Conservation (phyloP, 2,329 filamentous ascomycete species). For the Tolypocladium tundrense region DNA sequence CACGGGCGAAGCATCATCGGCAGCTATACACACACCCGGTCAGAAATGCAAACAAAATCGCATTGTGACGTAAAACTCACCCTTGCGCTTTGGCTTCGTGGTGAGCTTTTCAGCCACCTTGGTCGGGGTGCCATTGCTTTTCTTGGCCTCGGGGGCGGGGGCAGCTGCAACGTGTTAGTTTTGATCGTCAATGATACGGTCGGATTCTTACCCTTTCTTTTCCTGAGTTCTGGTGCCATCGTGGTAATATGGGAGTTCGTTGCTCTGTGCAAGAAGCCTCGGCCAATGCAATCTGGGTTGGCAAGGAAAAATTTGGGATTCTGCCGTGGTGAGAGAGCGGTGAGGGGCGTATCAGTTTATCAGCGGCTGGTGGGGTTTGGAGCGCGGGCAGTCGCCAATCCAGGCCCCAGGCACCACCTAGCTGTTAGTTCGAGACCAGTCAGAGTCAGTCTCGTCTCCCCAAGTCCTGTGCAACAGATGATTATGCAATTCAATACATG, state of each 20-base stretch:
- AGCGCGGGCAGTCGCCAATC: background rate
- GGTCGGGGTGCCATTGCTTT: conserved; percentile 15
- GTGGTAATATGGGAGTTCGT: conserved; percentile 9
- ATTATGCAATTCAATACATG: background rate
- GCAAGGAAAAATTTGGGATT: conserved; percentile 25
- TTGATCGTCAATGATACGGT: background rate
- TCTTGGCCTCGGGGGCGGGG: conserved; percentile 16
- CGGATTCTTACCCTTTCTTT: conserved; percentile 19
- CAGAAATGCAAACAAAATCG: conserved; percentile 7
- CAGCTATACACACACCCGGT: conserved; percentile 18
- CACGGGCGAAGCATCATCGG: conserved; percentile 33
- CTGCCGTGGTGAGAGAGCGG: conserved; percentile 23
- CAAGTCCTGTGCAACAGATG: background rate
- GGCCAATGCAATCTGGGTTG: background rate
- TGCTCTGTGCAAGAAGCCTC: background rate
- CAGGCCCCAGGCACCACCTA: background rate
- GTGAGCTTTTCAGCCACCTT: conserved; percentile 3
- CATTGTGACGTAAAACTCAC: conserved; percentile 11
- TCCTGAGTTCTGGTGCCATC: conserved; percentile 38
- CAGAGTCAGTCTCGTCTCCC: too few species aligned
- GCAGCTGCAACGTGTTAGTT: conserved; percentile 13
- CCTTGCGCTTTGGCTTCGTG: conserved; percentile 22
- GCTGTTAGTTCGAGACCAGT: background rate
- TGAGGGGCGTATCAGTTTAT: conserved; percentile 16
- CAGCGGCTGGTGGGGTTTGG: background rate